Evolutionary conservation across 345 rosid genomes (phyloP), one percentile per base, ranked within the genome.

Genomic region (Pistacia atlantica): DNA sequence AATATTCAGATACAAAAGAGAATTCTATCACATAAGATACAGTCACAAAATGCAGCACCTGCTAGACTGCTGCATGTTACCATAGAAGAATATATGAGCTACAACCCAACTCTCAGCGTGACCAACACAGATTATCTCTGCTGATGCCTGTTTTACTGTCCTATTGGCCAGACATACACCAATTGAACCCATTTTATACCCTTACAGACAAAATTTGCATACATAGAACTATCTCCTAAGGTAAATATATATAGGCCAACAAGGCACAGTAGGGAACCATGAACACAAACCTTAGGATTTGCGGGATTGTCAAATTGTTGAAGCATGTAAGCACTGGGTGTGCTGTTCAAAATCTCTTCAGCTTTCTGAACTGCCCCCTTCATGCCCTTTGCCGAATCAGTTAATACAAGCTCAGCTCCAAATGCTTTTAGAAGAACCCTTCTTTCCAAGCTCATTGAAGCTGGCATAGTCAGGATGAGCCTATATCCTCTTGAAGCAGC

Each of bases 251-350:
- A 62, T 8, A 48, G 31, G 35, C 22, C 8, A 70, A 63, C 52
- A 51, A 22, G n/a, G 16, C 11, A 69, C 8, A 45, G n/a, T 61
- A 68, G 56, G 18, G 72, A 69, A 37, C n/a, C 1, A 42, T 3
- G 62, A 64, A 45, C n/a, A 69, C 75, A 75, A 76, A 94, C 98
- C 93, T 84, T 85, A 3, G 95, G 97, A 74, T 95, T 95, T 51
- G 99, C 92, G 77, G 92, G 95, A 83, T 95, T 95, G 35, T 93
- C 98, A 75, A 88, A 91, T 81, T 95, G 98, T 77, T 85, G 89
- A 77, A 93, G 94, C 89, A 95, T 91, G 82, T 89, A 88, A 0
- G 95, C 90, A 28, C 89, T 74, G 0, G 94, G 93, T 37, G 91
- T 93, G 48, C 78, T 75, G 31, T 84, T 81, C 80, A 91, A 57